phyloP scores from a whole-genome alignment of 179 eudicot species.

The Beta macrorhiza region DNA sequence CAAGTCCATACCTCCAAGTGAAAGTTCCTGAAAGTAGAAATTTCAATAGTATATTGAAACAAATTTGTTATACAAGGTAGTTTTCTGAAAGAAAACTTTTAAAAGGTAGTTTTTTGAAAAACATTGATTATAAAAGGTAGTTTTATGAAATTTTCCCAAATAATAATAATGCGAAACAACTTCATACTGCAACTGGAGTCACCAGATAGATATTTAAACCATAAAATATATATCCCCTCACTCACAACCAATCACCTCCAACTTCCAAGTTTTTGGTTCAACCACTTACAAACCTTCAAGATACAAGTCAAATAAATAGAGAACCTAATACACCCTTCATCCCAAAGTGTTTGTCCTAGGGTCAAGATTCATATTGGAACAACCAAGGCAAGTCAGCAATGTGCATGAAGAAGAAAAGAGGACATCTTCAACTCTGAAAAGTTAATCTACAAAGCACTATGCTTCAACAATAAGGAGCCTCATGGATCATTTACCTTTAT shows the following conservation, averaged over 20 bases:
- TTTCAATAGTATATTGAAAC: background rate
- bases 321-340: background rate
- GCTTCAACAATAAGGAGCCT: too few relatives aligned
- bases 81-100: too few relatives aligned
- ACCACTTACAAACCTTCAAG: background rate
- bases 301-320: background rate
- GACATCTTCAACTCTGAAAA: too few relatives aligned
- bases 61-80: too few relatives aligned
- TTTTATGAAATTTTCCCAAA: background rate
- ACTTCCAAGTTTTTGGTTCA: background rate
- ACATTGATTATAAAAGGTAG: too few relatives aligned
- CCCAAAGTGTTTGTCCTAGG: background rate
- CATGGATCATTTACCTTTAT: too few relatives aligned
- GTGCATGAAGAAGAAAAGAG: too few relatives aligned
- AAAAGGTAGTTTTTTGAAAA: too few relatives aligned
- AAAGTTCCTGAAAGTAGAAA: conserved; percentile 60
- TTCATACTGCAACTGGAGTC: background rate
- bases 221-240: background rate
- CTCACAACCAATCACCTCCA: conserved; percentile 1
- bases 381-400: too few relatives aligned
- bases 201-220: conserved; percentile 3
- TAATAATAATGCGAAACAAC: background rate
- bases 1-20: conserved; percentile 64
- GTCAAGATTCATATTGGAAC: background rate
- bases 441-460: background rate